A percentile compares a stretch with the other conserved stretches of the same genome.
phyloP scores from a whole-genome alignment of 805 yeast species.

The Wickerhamomyces queroliae region DNA sequence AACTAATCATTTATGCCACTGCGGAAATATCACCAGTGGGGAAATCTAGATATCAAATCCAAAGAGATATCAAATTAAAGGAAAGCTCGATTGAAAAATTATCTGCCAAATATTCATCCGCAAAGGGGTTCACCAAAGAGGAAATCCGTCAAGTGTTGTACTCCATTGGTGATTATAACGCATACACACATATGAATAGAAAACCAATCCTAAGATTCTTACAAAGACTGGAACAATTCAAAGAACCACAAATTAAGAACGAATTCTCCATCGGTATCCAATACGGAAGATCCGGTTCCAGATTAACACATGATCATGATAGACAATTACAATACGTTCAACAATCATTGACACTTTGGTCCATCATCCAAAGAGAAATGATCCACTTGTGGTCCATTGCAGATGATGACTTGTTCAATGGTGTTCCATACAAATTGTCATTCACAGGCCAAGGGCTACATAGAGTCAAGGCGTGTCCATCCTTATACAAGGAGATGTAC shows the following conservation, averaged over 20 bases:
- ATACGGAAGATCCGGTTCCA: conserved; percentile 62
- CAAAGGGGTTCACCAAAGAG: conserved; percentile 42
- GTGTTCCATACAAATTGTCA: conserved; percentile 46
- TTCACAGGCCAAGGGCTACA: conserved; percentile 82
- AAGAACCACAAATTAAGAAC: conserved; percentile 33
- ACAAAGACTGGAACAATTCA: conserved; percentile 41
- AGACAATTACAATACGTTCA: conserved; percentile 71
- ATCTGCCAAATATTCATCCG: conserved; percentile 40
- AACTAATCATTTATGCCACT: conserved; percentile 55
- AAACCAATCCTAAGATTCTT: conserved; percentile 63
- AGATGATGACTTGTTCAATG: conserved; percentile 62
- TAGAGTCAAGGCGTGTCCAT: conserved; percentile 70
- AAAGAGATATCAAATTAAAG: conserved; percentile 55
- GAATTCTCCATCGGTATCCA: conserved; percentile 54
- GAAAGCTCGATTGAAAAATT: conserved; percentile 64
- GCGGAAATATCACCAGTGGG: conserved; percentile 58
- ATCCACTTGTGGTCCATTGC: conserved; percentile 72
- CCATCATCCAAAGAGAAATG: conserved; percentile 73
- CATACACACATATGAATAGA: conserved; percentile 64
- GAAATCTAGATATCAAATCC: conserved; percentile 47
- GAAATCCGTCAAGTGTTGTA: conserved; percentile 67
- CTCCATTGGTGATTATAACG: conserved; percentile 74
- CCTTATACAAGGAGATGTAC: conserved; percentile 65
- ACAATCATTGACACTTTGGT: conserved; percentile 73
- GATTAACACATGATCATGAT: conserved; percentile 67